Evolutionary conservation across 805 yeast species (phyloP).

Genomic region (Barnettozyma botsteinii): DNA sequence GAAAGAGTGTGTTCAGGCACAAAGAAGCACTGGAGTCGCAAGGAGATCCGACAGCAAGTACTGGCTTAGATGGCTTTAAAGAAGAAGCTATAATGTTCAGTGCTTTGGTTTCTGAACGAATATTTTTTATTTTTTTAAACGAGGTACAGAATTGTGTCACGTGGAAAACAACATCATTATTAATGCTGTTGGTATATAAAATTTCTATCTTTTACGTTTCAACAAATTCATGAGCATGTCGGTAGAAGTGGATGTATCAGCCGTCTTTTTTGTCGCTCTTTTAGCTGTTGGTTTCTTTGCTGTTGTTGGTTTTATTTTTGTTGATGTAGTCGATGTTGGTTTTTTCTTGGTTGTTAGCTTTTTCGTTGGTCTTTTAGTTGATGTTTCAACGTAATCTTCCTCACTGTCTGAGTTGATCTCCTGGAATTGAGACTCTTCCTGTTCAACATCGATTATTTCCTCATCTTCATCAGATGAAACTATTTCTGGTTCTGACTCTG

Average conservation of each 20-base stretch:
- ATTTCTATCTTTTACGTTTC: neutral
- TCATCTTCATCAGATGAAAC: neutral
- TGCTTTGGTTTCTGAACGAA: no score
- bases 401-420: conserved; percentile 10
- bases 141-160: no score
- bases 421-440: conserved; percentile 4
- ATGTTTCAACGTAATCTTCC: neutral
- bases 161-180: no score
- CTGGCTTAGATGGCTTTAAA: no score
- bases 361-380: neutral
- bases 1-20: no score
- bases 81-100: no score
- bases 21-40: no score
- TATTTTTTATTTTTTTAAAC: no score
- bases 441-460: neutral
- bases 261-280: neutral
- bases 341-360: conserved; percentile 1
- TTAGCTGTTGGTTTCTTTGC: neutral
- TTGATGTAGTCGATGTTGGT: neutral
- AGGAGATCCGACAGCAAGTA: no score
- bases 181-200: neutral
- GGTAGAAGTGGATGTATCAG: no score
- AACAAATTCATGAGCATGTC: conserved; percentile 1
- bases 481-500: neutral
- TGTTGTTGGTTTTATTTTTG: neutral